Evolutionary conservation across 768 basidiomycete species (phyloP), one percentile per base, ranked within the genome.

Genomic region (Pleurotus pulmonarius): DNA sequence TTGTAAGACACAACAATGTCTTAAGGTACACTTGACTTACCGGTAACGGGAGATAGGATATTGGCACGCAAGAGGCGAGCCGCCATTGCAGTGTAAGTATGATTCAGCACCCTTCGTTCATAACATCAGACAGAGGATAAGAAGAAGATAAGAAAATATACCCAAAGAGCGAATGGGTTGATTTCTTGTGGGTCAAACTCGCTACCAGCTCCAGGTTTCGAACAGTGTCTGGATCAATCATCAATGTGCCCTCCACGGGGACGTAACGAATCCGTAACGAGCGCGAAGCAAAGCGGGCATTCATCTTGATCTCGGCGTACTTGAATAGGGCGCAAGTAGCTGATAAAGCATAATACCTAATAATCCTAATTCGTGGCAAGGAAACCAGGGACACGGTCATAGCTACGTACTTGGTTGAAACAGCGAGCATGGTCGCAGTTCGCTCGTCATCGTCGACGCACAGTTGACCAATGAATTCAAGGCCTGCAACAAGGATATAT

Each of bases 41-140:
- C 80, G 49, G 87, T 91, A 26, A 89, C 75, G 0, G 94, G 94
- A 11, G 94, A 87, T 12, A 97, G 75, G 37, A 98, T 78, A 58
- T 86, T 94, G 16, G 86, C 81, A 51, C 90, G 80, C 40, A 98
- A 70, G 39, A 95, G 78, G 6, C 96, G 80, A 2, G 85, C 73
- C 1, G 88, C 96, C 94, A 98, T 98, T 0, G 94, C 86, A 0
- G 95, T 98, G 63, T 79, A 90, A 0, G 92, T 94, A 59, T 89
- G 78, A 64, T 98, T 90, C 47, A 93, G 68, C 26, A 82, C 72
- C 5, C 92, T 91, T 61, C 16, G 15, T 39, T 13, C 18, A 29
- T 39, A 12, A n/a, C 24, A 34, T 39, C 46, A 40, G 44, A 56
- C 38, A 57, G 41, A 9, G 2, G 9, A 40, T 22, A 13, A 15